phyloP scores from a whole-genome alignment of 2,329 filamentous ascomycete genomes.

The Teratosphaeria zuluensis region DNA sequence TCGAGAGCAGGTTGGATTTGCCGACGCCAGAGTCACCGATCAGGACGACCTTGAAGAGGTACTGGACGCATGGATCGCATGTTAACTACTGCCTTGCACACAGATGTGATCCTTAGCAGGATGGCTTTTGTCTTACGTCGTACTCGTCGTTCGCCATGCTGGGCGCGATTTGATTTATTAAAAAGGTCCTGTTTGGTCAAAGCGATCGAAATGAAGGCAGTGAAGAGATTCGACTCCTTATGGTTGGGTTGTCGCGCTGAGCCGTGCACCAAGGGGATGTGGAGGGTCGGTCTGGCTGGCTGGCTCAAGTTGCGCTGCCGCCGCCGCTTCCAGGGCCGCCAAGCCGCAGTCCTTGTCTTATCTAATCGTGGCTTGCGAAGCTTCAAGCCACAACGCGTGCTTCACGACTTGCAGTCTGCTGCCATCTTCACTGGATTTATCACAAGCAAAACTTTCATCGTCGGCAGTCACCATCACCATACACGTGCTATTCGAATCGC shows the following conservation, averaged over 20 bases:
- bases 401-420: not conserved
- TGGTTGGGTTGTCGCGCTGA: not conserved
- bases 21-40: conserved; percentile 99
- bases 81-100: not conserved
- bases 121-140: conserved; percentile 60
- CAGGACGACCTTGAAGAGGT: conserved; percentile 99
- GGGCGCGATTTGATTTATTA: conserved; percentile 16
- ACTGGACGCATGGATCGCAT: conserved; percentile 45
- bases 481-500: not conserved
- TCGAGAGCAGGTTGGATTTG: conserved; percentile 98
- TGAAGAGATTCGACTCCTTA: not conserved
- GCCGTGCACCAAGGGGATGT: not conserved
- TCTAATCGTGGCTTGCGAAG: not conserved
- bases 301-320: not conserved
- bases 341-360: not conserved
- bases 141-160: conserved; percentile 99
- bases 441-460: not conserved
- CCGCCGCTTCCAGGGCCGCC: not conserved
- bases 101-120: not conserved
- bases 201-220: not conserved
- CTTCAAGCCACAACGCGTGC: not conserved
- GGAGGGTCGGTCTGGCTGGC: not conserved
- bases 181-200: not conserved
- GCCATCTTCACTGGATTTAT: not conserved
- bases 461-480: not conserved